Evolutionary conservation across 2,329 filamentous ascomycete species (phyloP), one percentile per base, ranked within the genome.

Genomic region (Trichoderma arundinaceum): DNA sequence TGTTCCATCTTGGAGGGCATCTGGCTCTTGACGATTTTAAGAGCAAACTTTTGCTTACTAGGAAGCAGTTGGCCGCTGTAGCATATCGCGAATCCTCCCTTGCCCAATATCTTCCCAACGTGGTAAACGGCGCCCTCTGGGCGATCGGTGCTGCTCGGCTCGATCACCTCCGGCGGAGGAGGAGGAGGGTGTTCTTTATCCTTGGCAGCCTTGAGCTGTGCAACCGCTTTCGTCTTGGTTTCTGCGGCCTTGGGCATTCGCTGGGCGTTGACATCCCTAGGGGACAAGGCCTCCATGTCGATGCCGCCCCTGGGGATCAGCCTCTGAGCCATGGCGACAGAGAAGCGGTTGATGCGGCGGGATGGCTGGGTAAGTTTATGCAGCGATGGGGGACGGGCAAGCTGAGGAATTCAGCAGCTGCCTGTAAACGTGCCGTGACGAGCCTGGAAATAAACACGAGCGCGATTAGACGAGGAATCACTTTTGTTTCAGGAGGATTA

Each of bases 1-100:
- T 94, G 91, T 75, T 92, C 90, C 84, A 94, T 90, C 77, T 93
- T 94, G 66, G 86, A 81, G 7, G 90, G 90, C 91, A 94, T 94
- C 74, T 90, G 87, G 72, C 90, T 91, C 80, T 89, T 91, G 74
- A 94, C 91, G 74, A 94, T 92, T 81, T 94, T 94, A 72, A 94
- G 82, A 51, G 91, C 91, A 74, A 88, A 90, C 70, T 85, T 84
- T 73, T 89, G 88, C 72, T 85, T 89, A 6, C 86, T 86, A 10
- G 88, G 86, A 60, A 87, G 81, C 63, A 90, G 79, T 71, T 89
- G 86, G 54, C 89, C 91, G 71, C 88, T 86, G 74, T 94, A 91
- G 79, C 91, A 94, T 68, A 94, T 90, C 69, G 91, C 91, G 74
- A 94, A 94, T 9, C 91, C 91, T 53, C 91, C 91, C 78, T 92